Conservation (phyloP, 495 filamentous ascomycete genomes). For the Aspergillus campestris region DNA sequence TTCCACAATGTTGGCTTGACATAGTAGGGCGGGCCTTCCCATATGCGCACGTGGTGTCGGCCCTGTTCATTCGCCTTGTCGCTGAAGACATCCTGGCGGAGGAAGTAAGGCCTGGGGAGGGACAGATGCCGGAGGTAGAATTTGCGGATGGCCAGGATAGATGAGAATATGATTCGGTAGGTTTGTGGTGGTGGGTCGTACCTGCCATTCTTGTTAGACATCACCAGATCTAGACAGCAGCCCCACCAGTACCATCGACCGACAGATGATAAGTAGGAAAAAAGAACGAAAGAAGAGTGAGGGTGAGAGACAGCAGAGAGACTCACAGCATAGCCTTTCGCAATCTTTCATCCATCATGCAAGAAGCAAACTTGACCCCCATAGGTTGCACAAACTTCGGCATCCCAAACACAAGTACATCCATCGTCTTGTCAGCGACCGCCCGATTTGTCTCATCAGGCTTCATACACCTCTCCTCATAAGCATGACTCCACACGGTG, state of each 20-base stretch:
- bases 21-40: slow-evolving; percentile 48
- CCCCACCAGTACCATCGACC: not conserved
- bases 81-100: slow-evolving; percentile 34
- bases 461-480: slow-evolving; percentile 50
- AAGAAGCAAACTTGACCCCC: slow-evolving; percentile 38
- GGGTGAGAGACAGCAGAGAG: not conserved
- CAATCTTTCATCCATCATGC: slow-evolving; percentile 52
- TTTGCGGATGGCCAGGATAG: slow-evolving; percentile 36
- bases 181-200: slow-evolving; percentile 30
- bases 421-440: slow-evolving; percentile 47
- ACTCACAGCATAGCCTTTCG: slow-evolving; percentile 53
- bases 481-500: slow-evolving; percentile 42
- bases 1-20: slow-evolving; percentile 49
- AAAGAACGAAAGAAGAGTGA: not conserved
- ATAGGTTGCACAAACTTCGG: slow-evolving; percentile 41
- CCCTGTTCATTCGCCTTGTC: slow-evolving; percentile 43
- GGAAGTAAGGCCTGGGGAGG: slow-evolving; percentile 44
- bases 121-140: slow-evolving; percentile 44
- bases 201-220: slow-evolving; percentile 15
- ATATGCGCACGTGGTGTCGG: slow-evolving; percentile 38
- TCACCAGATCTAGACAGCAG: not conserved
- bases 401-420: slow-evolving; percentile 47
- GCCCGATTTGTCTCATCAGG: slow-evolving; percentile 43
- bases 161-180: slow-evolving; percentile 29
- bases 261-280: not conserved